Percentiles rank a stretch among this genome's conserved stretches.
phyloP scores from a whole-genome alignment of 805 yeast genomes.

The Candida suzukii region DNA sequence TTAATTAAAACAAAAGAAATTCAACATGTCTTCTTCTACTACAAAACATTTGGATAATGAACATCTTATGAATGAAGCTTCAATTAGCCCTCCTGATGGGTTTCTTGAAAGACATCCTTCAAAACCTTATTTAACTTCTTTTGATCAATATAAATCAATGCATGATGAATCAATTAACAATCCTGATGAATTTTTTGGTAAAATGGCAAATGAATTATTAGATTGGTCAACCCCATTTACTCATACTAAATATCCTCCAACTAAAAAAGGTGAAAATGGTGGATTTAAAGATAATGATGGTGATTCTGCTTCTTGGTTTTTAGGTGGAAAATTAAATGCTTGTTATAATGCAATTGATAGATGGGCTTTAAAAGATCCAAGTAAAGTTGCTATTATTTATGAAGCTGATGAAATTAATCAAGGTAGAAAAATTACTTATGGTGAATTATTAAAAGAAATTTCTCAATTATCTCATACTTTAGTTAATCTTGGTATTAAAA shows the following conservation, averaged over 20 bases:
- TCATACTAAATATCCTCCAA: slow-evolving; percentile 35
- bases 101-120: slow-evolving; percentile 34
- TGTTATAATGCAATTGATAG: slow-evolving; percentile 78
- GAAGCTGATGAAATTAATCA: slow-evolving; percentile 76
- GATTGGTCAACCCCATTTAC: slow-evolving; percentile 50
- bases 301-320: slow-evolving; percentile 62
- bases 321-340: slow-evolving; percentile 76
- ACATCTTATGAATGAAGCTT: slow-evolving; percentile 22
- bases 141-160: slow-evolving; percentile 41
- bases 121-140: slow-evolving; percentile 38
- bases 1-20: no score
- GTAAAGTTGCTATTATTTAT: slow-evolving; percentile 67
- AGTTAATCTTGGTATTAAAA: slow-evolving; percentile 56
- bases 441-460: slow-evolving; percentile 64
- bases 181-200: slow-evolving; percentile 43
- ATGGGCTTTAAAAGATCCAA: slow-evolving; percentile 65
- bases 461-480: slow-evolving; percentile 67
- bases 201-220: slow-evolving; percentile 40
- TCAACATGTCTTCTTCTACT: no score
- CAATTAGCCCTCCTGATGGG: slow-evolving; percentile 25
- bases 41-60: slow-evolving; percentile 25
- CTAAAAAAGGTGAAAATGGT: slow-evolving; percentile 19
- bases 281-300: slow-evolving; percentile 42
- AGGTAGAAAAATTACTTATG: slow-evolving; percentile 57
- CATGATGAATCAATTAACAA: slow-evolving; percentile 42